A percentile compares a stretch with the other conserved stretches of the same genome.
Conservation (phyloP, 1,284 basidiomycete genomes). For the Rhodofomes roseus region DNA sequence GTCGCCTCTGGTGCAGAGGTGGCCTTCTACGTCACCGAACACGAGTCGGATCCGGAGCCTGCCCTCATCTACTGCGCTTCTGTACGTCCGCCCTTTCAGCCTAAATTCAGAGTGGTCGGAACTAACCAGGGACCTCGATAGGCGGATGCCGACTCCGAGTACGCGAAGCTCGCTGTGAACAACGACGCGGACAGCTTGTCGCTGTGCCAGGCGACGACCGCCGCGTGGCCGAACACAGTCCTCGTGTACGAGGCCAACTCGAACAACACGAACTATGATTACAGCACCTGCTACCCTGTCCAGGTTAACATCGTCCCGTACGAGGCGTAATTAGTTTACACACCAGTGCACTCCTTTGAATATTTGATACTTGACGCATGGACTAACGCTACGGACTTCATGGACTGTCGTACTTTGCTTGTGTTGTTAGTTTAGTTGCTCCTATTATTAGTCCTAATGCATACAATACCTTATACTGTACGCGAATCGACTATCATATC, state of each 20-base stretch:
- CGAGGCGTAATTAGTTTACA: not conserved
- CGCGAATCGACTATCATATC: no score
- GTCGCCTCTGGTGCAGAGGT: constrained; percentile 1
- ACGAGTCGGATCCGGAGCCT: not conserved
- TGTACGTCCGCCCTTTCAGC: not conserved
- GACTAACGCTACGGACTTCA: not conserved
- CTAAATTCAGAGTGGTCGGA: no score
- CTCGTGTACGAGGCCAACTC: constrained; percentile 10
- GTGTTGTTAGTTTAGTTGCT: no score
- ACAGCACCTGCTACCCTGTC: constrained; percentile 16
- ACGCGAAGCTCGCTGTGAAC: constrained; percentile 16
- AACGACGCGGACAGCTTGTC: constrained; percentile 18
- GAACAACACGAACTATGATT: constrained; percentile 14
- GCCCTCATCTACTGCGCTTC: constrained; percentile 3
- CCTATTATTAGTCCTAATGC: no score
- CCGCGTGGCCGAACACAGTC: constrained; percentile 7
- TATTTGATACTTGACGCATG: no score
- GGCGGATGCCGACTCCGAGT: not conserved
- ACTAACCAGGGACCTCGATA: not conserved
- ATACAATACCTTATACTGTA: no score
- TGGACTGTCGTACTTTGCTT: no score
- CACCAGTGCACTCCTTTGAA: not conserved
- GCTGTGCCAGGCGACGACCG: constrained; percentile 12
- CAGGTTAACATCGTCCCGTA: constrained; percentile 1
- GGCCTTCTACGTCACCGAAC: not conserved